Evolutionary conservation across 2,329 filamentous ascomycete species (phyloP), one percentile per base, ranked within the genome.

Genomic region (Teratosphaeria zuluensis): DNA sequence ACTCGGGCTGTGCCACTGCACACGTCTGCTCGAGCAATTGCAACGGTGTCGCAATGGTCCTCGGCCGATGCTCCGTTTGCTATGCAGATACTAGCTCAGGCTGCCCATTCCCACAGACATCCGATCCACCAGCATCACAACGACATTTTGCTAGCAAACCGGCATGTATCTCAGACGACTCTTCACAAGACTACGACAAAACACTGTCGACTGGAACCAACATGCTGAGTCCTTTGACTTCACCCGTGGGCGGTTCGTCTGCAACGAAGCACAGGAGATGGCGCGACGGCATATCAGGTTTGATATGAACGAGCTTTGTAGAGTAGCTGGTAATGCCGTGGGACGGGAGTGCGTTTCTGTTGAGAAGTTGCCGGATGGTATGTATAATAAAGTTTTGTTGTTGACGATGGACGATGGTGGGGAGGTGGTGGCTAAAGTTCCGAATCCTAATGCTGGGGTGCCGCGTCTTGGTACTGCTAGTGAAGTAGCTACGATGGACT

Each of bases 401-500:
- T 56, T 74, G 30, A 69, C 68, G 1, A 73, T 75, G 70, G 68
- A 74, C 35, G 60, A 74, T 60, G 68, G 70, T 11, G 63, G 62
- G 54, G 59, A 71, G 61, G 66, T 73, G 4, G 64, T 75, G 21
- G 73, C 70, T 6, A 74, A 72, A 63, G 57, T 75, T n/a, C 72
- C 71, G 2, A 71, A 72, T 61, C 71, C 71, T 19, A 73, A 72
- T 62, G 69, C 70, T 59, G 72, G 73, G 4, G 31, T 61, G 38
- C 59, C 66, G 33, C 70, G 72, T 58, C 69, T 67, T 32, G 73
- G 69, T 7, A 75, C 71, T 24, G 72, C 72, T 7, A 74, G 70
- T 54, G 71, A 73, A 62, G 72, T 72, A 42, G 73, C 73, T 2
- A 74, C 72, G 14, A 72, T 74, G 70, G 66, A 69, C 32, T 70